A percentile compares a stretch with the other conserved stretches of the same genome.
These are phyloP conservation scores for Daldinia childiae DNA, from an alignment of 495 filamentous ascomycete genomes.

Conservation along the genomic window DNA sequence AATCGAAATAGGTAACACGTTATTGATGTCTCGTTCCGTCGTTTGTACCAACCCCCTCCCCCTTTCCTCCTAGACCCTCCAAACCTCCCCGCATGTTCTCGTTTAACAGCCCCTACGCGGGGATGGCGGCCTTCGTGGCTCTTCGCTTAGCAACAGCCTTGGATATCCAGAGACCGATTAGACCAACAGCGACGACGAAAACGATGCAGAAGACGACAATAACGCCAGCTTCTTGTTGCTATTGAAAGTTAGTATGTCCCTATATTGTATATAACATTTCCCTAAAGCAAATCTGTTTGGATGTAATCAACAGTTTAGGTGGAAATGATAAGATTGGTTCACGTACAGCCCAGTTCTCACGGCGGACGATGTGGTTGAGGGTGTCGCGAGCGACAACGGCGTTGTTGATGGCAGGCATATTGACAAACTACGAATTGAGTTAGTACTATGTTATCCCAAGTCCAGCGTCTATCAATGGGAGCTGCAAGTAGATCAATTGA, in stretches of 20 bases:
- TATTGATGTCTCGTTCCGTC: constrained; percentile 36
- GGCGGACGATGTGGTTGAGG: constrained; percentile 57
- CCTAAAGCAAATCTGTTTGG: neutral
- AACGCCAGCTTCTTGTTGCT: constrained; percentile 60
- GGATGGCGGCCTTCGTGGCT: constrained; percentile 47
- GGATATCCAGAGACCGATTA: constrained; percentile 58
- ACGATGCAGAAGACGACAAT: constrained; percentile 69
- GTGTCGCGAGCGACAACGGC: constrained; percentile 59
- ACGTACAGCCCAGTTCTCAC: constrained; percentile 56
- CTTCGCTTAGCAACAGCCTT: constrained; percentile 53
- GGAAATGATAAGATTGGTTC: neutral
- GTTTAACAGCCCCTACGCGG: constrained; percentile 27
- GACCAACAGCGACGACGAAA: constrained; percentile 59
- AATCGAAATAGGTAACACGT: constrained; percentile 29
- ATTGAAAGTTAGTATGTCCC: constrained; percentile 24
- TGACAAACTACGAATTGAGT: constrained; percentile 29
- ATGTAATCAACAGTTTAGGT: neutral
- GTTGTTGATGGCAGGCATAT: constrained; percentile 60
- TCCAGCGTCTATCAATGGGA: neutral
- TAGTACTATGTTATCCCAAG: constrained; percentile 21
- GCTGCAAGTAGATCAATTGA: constrained; percentile 6
- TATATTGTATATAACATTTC: neutral
- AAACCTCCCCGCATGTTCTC: constrained; percentile 2
- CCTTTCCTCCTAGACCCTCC: constrained; percentile 13
- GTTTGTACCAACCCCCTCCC: constrained; percentile 22